Percentiles rank a stretch among this genome's conserved stretches.
These are phyloP conservation scores for Citrus medica DNA, from an alignment of 345 rosid genomes.

Conservation along the genomic window DNA sequence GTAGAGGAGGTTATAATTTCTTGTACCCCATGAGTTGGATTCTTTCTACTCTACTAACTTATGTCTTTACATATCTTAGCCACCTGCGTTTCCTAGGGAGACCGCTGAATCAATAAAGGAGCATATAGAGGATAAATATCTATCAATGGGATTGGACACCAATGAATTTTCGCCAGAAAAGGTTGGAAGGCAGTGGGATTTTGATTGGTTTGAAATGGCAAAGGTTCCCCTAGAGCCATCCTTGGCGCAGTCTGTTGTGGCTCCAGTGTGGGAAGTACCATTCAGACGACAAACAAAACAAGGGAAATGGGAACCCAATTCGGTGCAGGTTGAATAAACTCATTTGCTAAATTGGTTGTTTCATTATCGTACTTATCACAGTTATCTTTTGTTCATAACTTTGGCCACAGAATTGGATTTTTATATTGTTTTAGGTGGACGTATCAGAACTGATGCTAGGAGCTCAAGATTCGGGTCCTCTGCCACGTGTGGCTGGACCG, in stretches of 20 bases:
- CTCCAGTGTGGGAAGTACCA: conserved; percentile 89
- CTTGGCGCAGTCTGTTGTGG: conserved; percentile 60
- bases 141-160: conserved; percentile 62
- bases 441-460: conserved; percentile 66
- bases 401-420: conserved; percentile 27
- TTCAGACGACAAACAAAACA: conserved; percentile 45
- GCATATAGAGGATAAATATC: conserved; percentile 85
- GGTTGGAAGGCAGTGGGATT: conserved; percentile 84
- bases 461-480: conserved; percentile 60
- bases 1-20: background rate
- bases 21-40: background rate
- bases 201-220: conserved; percentile 87
- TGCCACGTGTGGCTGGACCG: conserved; percentile 59
- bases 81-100: conserved; percentile 91
- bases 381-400: conserved; percentile 21
- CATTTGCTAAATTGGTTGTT: background rate
- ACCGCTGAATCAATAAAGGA: conserved; percentile 71
- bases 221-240: conserved; percentile 77
- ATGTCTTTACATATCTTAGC: conserved; percentile 46
- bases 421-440: conserved; percentile 69
- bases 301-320: conserved; percentile 57
- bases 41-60: background rate
- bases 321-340: conserved; percentile 44
- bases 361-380: background rate
- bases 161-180: conserved; percentile 74